Evolutionary conservation across 2,329 filamentous ascomycete genomes (phyloP).

Genomic region (Epicoccum sorghinum): DNA sequence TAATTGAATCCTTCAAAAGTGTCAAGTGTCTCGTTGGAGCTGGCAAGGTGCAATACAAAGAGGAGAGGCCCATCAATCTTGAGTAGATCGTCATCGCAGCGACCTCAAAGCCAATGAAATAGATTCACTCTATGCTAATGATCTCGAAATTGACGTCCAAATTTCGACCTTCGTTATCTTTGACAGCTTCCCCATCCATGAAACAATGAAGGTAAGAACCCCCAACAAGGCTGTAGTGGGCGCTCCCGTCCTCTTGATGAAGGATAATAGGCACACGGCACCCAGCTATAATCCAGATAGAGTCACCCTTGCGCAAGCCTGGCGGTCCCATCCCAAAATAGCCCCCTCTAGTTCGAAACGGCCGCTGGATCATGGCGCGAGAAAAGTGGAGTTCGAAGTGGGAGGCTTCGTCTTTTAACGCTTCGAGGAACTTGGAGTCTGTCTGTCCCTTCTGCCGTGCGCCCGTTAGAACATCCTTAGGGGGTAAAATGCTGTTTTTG

Average conservation of each 20-base stretch:
- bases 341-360: conserved; percentile 18
- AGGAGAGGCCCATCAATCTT: too few species aligned
- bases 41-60: too few species aligned
- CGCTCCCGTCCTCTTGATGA: conserved; percentile 8
- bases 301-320: conserved; percentile 19
- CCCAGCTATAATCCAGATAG: conserved; percentile 23
- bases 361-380: conserved; percentile 17
- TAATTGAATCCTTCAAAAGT: too few species aligned
- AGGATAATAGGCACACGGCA: conserved; percentile 25
- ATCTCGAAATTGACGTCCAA: too few species aligned
- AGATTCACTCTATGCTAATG: too few species aligned
- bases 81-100: too few species aligned
- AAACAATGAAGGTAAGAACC: conserved; percentile 25
- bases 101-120: too few species aligned
- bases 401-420: conserved; percentile 14
- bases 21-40: too few species aligned
- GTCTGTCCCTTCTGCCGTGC: background rate
- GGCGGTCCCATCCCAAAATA: conserved; percentile 24
- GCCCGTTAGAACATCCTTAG: conserved; percentile 1
- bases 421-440: conserved; percentile 5
- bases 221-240: conserved; percentile 20
- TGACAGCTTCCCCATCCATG: conserved; percentile 21
- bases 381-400: conserved; percentile 21
- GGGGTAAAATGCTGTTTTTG: conserved; percentile 1
- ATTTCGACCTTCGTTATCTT: too few species aligned